phyloP scores from a whole-genome alignment of 2,329 filamentous ascomycete species.

The Leptographium procerum region DNA sequence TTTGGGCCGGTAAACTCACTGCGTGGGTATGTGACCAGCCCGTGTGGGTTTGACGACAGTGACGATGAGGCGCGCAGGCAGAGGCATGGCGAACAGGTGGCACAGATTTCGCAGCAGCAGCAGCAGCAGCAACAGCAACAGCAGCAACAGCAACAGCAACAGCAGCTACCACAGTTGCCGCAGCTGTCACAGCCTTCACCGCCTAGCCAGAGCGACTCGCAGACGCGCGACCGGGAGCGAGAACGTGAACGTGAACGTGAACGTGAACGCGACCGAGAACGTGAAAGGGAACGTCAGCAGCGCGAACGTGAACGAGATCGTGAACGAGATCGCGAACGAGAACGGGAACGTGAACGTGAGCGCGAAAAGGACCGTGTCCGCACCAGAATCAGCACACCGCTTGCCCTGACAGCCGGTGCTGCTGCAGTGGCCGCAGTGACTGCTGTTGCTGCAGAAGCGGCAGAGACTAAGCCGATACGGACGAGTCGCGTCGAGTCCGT shows the following conservation, averaged over 20 bases:
- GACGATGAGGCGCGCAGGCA: conserved; percentile 14
- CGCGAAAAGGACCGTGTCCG: background rate
- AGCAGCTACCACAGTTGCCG: background rate
- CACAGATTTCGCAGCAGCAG: background rate
- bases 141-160: background rate
- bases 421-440: background rate
- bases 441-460: background rate
- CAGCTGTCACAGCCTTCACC: background rate
- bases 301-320: background rate
- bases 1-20: conserved; percentile 53
- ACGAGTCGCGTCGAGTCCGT: background rate
- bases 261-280: background rate
- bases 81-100: background rate
- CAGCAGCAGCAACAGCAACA: background rate
- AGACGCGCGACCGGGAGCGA: background rate
- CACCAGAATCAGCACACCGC: background rate
- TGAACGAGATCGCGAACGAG: background rate
- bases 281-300: too few relatives aligned
- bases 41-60: conserved; percentile 41
- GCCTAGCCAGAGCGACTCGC: conserved; percentile 12
- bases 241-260: background rate
- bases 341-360: background rate
- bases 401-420: background rate
- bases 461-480: background rate
- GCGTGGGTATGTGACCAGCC: conserved; percentile 41